Evolutionary conservation across 1,284 basidiomycete genomes (phyloP), one percentile per base, ranked within the genome.

Genomic region (Athelia sp.): DNA sequence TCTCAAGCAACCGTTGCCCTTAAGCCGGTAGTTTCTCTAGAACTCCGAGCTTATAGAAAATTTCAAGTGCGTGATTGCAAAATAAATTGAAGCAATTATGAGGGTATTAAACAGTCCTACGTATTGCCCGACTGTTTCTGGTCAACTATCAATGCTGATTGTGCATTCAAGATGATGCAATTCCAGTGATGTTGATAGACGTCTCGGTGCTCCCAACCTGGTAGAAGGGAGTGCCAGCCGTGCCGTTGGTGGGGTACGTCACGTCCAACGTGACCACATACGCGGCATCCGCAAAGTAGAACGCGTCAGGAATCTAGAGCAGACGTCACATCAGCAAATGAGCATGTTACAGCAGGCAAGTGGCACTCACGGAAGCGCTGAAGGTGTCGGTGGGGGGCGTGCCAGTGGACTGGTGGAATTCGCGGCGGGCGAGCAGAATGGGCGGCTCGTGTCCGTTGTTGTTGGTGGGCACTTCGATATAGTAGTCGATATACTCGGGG

Each of bases 391-490:
- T 43, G 18, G 40, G 58, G 6, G 23, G 47, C 4, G 32, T 18
- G 17, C 51, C 53, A 3, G 49, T 4, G 9, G 6, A 6, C 26
- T 29, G 26, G 35, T 18, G 21, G 46, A 19, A 21, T 6, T 24
- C 56, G 15, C 50, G 51, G 47, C 65, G 63, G n/a, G 50, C 47
- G 40, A 64, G 46, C 29, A 64, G 61, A 50, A 68, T 61, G 3
- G 59, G 59, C 31, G 66, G 61, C 22, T 64, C 66, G 31, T 60
- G 1, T 14, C 66, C 63, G 19, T 60, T 64, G 55, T 64, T 64
- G 43, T 63, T 60, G 24, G 32, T 46, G 3, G 63, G 53, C 14
- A 66, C 66, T 43, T 62, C 61, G n/a, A 64, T 61, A 26, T 68
- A 67, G 50, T 67, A 64, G 50, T 64, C 63, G 46, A 54, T 65